phyloP scores from a whole-genome alignment of 495 filamentous ascomycete species.

The Aspergillus nidulans region DNA sequence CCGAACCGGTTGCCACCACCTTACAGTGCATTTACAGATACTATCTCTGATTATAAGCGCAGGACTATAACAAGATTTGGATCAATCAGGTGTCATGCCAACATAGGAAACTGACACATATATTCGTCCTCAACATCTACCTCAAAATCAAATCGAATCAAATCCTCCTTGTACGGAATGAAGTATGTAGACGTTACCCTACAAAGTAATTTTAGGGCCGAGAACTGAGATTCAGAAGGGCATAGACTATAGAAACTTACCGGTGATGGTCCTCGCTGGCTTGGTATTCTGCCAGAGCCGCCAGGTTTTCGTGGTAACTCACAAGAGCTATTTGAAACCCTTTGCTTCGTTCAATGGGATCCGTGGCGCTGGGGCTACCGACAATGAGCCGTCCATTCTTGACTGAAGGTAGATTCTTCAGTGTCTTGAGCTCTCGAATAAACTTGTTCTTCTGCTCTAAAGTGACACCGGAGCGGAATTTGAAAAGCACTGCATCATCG shows the following conservation, averaged over 20 bases:
- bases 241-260: conserved; percentile 21
- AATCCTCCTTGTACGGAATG: conserved; percentile 44
- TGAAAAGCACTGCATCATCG: conserved; percentile 37
- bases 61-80: background rate
- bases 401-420: conserved; percentile 39
- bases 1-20: background rate
- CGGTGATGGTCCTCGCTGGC: conserved; percentile 44
- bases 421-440: conserved; percentile 36
- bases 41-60: background rate
- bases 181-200: conserved; percentile 41
- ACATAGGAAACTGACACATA: conserved; percentile 28
- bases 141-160: conserved; percentile 49
- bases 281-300: conserved; percentile 42
- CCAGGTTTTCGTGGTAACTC: conserved; percentile 41
- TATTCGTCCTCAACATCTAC: conserved; percentile 36
- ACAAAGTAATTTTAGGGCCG: background rate
- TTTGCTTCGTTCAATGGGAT: conserved; percentile 43
- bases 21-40: too few relatives aligned
- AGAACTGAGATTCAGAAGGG: background rate
- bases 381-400: conserved; percentile 39
- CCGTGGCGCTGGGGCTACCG: conserved; percentile 42
- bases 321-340: conserved; percentile 43
- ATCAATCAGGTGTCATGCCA: background rate
- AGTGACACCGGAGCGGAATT: conserved; percentile 34
- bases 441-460: conserved; percentile 33